Evolutionary conservation across 495 filamentous ascomycete genomes (phyloP).

Genomic region (Tuber umbilicatum): DNA sequence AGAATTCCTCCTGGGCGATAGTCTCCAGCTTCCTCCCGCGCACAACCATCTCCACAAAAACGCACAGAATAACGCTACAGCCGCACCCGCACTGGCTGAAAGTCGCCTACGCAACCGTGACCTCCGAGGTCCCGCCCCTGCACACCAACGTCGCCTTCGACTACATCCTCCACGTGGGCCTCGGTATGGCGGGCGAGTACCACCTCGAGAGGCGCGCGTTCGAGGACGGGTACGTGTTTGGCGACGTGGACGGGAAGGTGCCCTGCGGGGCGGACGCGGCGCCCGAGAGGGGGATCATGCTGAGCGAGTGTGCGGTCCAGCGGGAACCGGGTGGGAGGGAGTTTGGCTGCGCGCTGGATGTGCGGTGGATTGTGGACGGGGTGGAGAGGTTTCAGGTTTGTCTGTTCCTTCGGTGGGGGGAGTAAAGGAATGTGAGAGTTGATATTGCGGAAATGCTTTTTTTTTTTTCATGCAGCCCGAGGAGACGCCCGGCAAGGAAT

Average conservation of each 20-base stretch:
- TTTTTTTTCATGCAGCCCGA: constrained; percentile 10
- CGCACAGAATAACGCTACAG: constrained; percentile 18
- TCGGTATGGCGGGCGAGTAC: constrained; percentile 26
- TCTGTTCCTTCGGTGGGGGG: not conserved
- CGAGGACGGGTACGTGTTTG: constrained; percentile 32
- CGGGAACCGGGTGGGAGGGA: constrained; percentile 11
- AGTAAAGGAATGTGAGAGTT: not conserved
- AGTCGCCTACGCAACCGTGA: constrained; percentile 28
- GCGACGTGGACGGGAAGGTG: constrained; percentile 31
- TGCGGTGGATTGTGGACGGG: constrained; percentile 22
- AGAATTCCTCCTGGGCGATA: constrained; percentile 34
- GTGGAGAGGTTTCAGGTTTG: constrained; percentile 17
- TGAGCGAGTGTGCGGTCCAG: not conserved
- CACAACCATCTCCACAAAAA: constrained; percentile 11
- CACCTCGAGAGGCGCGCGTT: constrained; percentile 30
- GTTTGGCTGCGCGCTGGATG: constrained; percentile 27
- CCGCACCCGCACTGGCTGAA: constrained; percentile 24
- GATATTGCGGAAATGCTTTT: not conserved
- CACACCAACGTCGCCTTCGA: constrained; percentile 26
- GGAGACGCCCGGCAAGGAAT: constrained; percentile 12
- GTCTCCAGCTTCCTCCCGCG: constrained; percentile 29
- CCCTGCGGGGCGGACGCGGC: constrained; percentile 21
- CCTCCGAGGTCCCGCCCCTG: constrained; percentile 20
- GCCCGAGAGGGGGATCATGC: constrained; percentile 2
- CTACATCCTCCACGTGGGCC: constrained; percentile 37